A percentile compares a stretch with the other conserved stretches of the same genome.
These are phyloP conservation scores for Colletotrichum cuscutae DNA, from an alignment of 2,329 filamentous ascomycete genomes.

Conservation along the genomic window DNA sequence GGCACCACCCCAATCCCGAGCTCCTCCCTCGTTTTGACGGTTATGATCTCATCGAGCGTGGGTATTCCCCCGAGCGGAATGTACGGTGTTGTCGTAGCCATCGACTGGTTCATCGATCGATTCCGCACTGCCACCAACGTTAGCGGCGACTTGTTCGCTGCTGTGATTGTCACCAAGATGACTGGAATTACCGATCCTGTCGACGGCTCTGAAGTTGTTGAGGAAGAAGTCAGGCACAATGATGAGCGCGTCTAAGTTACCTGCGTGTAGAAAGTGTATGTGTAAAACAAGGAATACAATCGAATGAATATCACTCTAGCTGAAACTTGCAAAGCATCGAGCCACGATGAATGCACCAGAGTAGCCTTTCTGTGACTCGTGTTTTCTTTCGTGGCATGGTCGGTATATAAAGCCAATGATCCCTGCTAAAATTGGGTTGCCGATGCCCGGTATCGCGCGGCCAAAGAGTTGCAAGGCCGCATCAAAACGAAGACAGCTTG, in stretches of 20 bases:
- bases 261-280: neutral
- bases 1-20: constrained; percentile 64
- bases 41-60: constrained; percentile 61
- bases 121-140: constrained; percentile 64
- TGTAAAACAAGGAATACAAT: neutral
- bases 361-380: neutral
- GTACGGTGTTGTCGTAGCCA: constrained; percentile 63
- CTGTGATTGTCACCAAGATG: constrained; percentile 49
- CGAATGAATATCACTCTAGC: constrained; percentile 15
- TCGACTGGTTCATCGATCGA: constrained; percentile 67
- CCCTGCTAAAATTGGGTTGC: no score
- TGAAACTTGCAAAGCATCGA: neutral
- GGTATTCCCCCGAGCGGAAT: constrained; percentile 57
- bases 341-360: neutral
- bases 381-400: neutral
- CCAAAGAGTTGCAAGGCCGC: neutral
- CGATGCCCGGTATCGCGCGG: constrained; percentile 20
- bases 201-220: constrained; percentile 21
- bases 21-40: constrained; percentile 60
- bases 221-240: constrained; percentile 17
- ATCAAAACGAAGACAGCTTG: neutral
- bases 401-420: neutral
- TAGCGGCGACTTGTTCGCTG: constrained; percentile 59
- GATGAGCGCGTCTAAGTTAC: constrained; percentile 22
- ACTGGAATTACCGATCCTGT: constrained; percentile 47